Evolutionary conservation across 139 green algal genomes (phyloP), one percentile per base, ranked within the genome.

Genomic region (Diplosphaera chodatii): DNA sequence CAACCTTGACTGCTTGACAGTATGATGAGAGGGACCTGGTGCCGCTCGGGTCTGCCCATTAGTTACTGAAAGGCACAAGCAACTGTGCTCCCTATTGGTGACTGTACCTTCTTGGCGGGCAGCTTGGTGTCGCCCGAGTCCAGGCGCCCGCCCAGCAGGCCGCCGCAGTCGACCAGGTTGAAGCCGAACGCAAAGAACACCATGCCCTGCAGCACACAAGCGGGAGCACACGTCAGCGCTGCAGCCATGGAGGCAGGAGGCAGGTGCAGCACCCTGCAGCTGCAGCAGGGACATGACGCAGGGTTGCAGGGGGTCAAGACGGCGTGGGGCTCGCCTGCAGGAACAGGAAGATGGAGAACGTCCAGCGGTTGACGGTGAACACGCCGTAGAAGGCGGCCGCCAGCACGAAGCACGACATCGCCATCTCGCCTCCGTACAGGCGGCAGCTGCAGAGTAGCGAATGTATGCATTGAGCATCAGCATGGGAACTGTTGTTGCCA

Each of bases 111-210:
- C 25, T 59, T 59, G 48, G 48, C 48, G 48, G 48, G 48, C 16
- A 59, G 48, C 48, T 59, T 59, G 16, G 48, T 59, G 48, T 59
- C 48, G 48, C 48, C 48, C 13, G 48, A 63, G 32, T 59, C 84
- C 56, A 91, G 63, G 48, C 84, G 75, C 15, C 77, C 70, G 32
- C 86, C 86, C 48, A 91, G 82, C 56, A 90, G 70, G 30, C 72
- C 75, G 55, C 82, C 84, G 32, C 72, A 79, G 72, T 94, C 88
- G 15, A 93, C 84, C 75, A 84, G 71, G 69, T 91, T 90, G 33
- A 92, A 77, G 10, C 85, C 89, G 85, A 95, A 95, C 13, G 84
- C 78, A 16, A 91, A 70, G 76, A 95, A 95, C 2, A 90, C 87
- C 40, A 83, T 32, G 63, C 48, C 86, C 83, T 85, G 79, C 72